Conservation (phyloP, 495 filamentous ascomycete species). For the Thozetella sp. region DNA sequence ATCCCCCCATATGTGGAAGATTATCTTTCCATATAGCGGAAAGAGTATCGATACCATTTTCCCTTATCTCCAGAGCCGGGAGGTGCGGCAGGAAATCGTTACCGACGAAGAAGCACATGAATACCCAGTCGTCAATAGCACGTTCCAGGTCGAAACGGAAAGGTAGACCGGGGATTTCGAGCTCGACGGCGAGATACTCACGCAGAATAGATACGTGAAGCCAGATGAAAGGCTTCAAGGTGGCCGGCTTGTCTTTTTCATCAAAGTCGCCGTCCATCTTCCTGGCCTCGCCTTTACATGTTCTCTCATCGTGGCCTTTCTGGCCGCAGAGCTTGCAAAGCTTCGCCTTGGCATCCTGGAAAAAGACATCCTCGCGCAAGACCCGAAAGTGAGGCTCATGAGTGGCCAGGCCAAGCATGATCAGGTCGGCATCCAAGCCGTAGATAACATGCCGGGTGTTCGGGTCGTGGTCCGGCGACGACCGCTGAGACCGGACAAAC, state of each 20-base stretch:
- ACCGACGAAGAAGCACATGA: slow-evolving; percentile 99
- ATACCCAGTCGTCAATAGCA: slow-evolving; percentile 99
- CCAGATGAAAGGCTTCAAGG: slow-evolving; percentile 95
- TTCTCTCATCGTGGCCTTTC: slow-evolving; percentile 80
- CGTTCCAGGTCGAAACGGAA: slow-evolving; percentile 87
- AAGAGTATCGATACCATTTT: slow-evolving; percentile 95
- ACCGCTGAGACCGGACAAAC: slow-evolving; percentile 91
- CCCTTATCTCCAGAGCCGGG: slow-evolving; percentile 93
- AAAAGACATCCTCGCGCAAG: slow-evolving; percentile 95
- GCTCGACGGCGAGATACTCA: slow-evolving; percentile 91
- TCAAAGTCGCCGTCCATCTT: slow-evolving; percentile 83
- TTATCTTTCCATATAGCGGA: slow-evolving; percentile 96
- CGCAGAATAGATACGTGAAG: slow-evolving; percentile 89
- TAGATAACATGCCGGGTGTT: slow-evolving; percentile 97
- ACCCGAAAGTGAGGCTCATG: slow-evolving; percentile 98
- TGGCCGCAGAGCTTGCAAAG: slow-evolving; percentile 88
- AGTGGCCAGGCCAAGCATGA: slow-evolving; percentile 96
- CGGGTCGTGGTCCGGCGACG: slow-evolving; percentile 87
- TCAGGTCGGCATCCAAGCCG: slow-evolving; percentile 94
- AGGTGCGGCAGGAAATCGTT: slow-evolving; percentile 99
- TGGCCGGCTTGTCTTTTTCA: slow-evolving; percentile 72
- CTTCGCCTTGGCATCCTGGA: slow-evolving; percentile 78
- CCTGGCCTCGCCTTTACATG: slow-evolving; percentile 82
- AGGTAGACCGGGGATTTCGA: slow-evolving; percentile 76
- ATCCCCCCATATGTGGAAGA: slow-evolving; percentile 87